Evolutionary conservation across 1,284 basidiomycete genomes (phyloP).

Genomic region (Mycocalia duriaeana): DNA sequence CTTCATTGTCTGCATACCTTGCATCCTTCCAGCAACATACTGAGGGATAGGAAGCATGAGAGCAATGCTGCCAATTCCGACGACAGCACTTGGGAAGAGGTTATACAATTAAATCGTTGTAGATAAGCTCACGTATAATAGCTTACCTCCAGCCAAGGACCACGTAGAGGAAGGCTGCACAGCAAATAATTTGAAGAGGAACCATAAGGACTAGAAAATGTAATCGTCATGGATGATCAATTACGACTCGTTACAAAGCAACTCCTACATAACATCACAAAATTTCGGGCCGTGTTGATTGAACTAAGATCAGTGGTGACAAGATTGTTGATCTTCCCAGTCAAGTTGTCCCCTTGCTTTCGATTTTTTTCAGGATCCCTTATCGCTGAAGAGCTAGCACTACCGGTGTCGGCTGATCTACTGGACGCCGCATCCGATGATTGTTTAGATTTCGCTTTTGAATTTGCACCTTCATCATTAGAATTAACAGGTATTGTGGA

Average conservation of each 20-base stretch:
- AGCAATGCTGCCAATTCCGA: conserved; percentile 46
- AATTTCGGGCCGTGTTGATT: conserved; percentile 34
- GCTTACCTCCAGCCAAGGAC: conserved; percentile 24
- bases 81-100: conserved; percentile 33
- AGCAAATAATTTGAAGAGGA: conserved; percentile 32
- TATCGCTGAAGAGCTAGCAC: not conserved
- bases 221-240: not conserved
- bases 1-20: conserved; percentile 23
- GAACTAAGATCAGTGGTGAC: conserved; percentile 40
- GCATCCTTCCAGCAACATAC: conserved; percentile 22
- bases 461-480: not conserved
- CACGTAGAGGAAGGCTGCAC: conserved; percentile 18
- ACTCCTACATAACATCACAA: conserved; percentile 20
- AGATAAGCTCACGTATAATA: not conserved
- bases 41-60: conserved; percentile 44
- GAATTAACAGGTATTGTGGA: not conserved
- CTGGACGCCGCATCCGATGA: not conserved
- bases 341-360: not conserved
- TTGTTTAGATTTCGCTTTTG: not conserved
- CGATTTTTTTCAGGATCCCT: not conserved
- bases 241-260: not conserved
- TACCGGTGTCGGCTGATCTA: not conserved
- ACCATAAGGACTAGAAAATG: conserved; percentile 18
- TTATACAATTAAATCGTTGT: not conserved
- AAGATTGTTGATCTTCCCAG: conserved; percentile 13